Evolutionary conservation across 2,329 filamentous ascomycete genomes (phyloP).

Genomic region (Waltergamsia citrina): DNA sequence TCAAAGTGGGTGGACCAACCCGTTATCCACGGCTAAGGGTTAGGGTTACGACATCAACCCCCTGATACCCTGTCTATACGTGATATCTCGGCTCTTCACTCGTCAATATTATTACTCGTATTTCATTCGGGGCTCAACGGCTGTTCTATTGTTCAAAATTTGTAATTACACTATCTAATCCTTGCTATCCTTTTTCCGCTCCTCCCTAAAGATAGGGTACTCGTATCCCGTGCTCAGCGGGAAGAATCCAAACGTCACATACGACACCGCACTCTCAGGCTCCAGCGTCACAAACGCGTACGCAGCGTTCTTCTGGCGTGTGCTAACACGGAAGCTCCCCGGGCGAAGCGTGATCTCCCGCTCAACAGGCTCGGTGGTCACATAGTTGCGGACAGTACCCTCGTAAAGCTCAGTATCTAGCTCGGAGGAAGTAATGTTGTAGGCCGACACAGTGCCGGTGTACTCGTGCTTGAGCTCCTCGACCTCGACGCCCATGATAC

Average conservation of each 20-base stretch:
- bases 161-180: too few relatives aligned
- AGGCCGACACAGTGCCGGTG: conserved; percentile 12
- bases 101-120: too few relatives aligned
- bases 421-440: conserved; percentile 10
- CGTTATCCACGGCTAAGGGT: too few relatives aligned
- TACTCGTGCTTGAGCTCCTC: conserved; percentile 11
- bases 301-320: conserved; percentile 15
- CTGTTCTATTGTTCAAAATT: too few relatives aligned
- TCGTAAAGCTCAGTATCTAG: conserved; percentile 11
- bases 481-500: conserved; percentile 11
- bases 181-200: not conserved
- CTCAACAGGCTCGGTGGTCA: conserved; percentile 8
- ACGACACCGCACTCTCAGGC: conserved; percentile 15
- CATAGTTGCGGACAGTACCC: conserved; percentile 11
- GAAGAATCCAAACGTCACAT: conserved; percentile 13
- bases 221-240: conserved; percentile 13
- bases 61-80: too few relatives aligned
- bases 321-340: conserved; percentile 15
- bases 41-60: too few relatives aligned
- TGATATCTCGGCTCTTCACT: too few relatives aligned
- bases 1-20: too few relatives aligned
- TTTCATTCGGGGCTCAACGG: too few relatives aligned
- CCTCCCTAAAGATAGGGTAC: conserved; percentile 14
- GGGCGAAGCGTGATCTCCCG: conserved; percentile 12
- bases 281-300: conserved; percentile 16